Conservation (phyloP, 129 eudicot genomes). For the Chrysanthemum makinoi region DNA sequence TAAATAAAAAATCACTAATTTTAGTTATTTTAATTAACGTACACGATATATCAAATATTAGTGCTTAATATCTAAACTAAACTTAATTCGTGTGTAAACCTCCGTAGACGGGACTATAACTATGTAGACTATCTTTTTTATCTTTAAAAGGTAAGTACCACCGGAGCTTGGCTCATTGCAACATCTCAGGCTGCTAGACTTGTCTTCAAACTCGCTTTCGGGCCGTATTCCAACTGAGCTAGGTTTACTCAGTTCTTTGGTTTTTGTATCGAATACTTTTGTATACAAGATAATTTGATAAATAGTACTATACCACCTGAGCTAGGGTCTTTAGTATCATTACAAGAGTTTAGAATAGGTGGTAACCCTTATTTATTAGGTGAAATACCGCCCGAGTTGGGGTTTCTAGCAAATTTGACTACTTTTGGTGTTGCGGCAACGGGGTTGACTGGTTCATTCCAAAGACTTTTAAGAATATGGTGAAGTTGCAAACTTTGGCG, state of each 20-base stretch:
- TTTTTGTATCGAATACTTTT: slow-evolving; percentile 78
- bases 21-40: too few relatives aligned
- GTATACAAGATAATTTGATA: slow-evolving; percentile 85
- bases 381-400: slow-evolving; percentile 74
- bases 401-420: slow-evolving; percentile 69
- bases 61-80: too few relatives aligned
- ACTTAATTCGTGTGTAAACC: too few relatives aligned
- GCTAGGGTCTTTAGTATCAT: slow-evolving; percentile 66
- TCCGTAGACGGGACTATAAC: too few relatives aligned
- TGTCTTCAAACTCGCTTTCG: slow-evolving; percentile 66
- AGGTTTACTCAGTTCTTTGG: slow-evolving; percentile 48
- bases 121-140: too few relatives aligned
- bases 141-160: too few relatives aligned
- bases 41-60: too few relatives aligned
- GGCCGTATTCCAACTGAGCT: slow-evolving; percentile 71
- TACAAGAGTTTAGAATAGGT: slow-evolving; percentile 83
- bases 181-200: slow-evolving; percentile 64
- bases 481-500: slow-evolving; percentile 77
- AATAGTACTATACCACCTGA: slow-evolving; percentile 82
- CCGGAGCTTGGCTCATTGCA: slow-evolving; percentile 56
- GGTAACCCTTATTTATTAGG: slow-evolving; percentile 83
- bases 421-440: slow-evolving; percentile 97
- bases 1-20: too few relatives aligned
- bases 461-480: slow-evolving; percentile 68
- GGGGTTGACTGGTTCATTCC: slow-evolving; percentile 75